Evolutionary conservation across 441 rosid genomes (phyloP), one percentile per base, ranked within the genome.

Genomic region (Manihot esculenta): DNA sequence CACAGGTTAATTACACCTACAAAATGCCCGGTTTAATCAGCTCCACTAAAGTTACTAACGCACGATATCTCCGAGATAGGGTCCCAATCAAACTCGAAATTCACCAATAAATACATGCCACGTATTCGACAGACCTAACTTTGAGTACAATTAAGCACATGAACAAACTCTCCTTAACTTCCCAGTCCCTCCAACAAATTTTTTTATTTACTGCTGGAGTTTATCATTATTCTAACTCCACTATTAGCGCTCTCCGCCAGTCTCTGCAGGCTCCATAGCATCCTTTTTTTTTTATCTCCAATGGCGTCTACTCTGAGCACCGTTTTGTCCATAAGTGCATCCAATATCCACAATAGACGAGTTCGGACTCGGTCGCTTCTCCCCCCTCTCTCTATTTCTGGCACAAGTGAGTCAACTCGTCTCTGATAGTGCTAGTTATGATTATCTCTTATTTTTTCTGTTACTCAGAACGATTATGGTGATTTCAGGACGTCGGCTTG

Each of bases 221-320:
- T 35, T 15, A 12, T 33, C 44, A 50, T 11, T 17, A 0, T 50
- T 1, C 35, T 14, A 27, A 11, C 48, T 57, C 10, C 30, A 2
- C 59, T 58, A 35, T 21, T 5, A 17, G 33, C 58, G 27, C 21
- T 64, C 65, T 51, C 66, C 66, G 20, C 65, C 50, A 75, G 18
- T 68, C 66, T 62, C 66, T 62, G 23, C 41, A 27, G 17, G 10
- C 21, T 24, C 3, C 60, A 17, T 24, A 7, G 50, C 59, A 5
- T 33, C 6, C 3, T 33, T 33, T 33, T 33, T 33, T 33, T 62
- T 30, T 11, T 10, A 38, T 71, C 60, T 76, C 33, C 84, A 56
- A 91, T 94, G 98, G 87, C 96, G 72, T 89, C 92, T 42, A 66
- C 85, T 20, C 83, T 87, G n/a, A 87, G 84, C 76, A 50, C 93